Conservation (phyloP, 2,329 filamentous ascomycete species). For the Aulographum hederae region DNA sequence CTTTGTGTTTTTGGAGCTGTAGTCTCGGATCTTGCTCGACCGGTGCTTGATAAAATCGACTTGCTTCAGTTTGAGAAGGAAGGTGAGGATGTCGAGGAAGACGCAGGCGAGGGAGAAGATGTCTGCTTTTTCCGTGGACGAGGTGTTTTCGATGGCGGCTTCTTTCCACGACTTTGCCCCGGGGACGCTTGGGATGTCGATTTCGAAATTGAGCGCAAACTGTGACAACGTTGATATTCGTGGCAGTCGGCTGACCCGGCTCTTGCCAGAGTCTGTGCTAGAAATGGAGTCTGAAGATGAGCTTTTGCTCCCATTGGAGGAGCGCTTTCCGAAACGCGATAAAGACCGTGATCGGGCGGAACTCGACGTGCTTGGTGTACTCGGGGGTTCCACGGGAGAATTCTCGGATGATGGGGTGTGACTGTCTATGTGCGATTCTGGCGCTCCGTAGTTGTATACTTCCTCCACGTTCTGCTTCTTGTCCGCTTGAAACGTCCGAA, state of each 20-base stretch:
- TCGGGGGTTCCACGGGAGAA: neutral
- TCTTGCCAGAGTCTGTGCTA: neutral
- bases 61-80: conserved; percentile 48
- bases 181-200: conserved; percentile 10
- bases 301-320: neutral
- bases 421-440: conserved; percentile 30
- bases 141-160: conserved; percentile 2
- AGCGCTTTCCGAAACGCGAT: neutral
- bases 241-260: neutral
- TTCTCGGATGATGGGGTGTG: neutral
- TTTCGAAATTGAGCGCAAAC: conserved; percentile 19
- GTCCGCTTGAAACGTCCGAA: conserved; percentile 30
- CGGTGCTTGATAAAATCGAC: conserved; percentile 50
- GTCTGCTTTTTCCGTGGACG: conserved; percentile 33
- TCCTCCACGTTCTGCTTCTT: conserved; percentile 46
- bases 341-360: neutral
- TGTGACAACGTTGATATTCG: conserved; percentile 8
- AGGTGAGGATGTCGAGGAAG: conserved; percentile 52
- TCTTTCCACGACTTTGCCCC: no score
- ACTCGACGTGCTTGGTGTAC: neutral
- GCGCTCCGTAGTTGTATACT: conserved; percentile 53
- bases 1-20: conserved; percentile 8
- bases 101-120: conserved; percentile 58
- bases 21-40: conserved; percentile 42
- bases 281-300: neutral